Evolutionary conservation across 2,329 filamentous ascomycete genomes (phyloP), one percentile per base, ranked within the genome.

Genomic region (Aspergillus hiratsukae): DNA sequence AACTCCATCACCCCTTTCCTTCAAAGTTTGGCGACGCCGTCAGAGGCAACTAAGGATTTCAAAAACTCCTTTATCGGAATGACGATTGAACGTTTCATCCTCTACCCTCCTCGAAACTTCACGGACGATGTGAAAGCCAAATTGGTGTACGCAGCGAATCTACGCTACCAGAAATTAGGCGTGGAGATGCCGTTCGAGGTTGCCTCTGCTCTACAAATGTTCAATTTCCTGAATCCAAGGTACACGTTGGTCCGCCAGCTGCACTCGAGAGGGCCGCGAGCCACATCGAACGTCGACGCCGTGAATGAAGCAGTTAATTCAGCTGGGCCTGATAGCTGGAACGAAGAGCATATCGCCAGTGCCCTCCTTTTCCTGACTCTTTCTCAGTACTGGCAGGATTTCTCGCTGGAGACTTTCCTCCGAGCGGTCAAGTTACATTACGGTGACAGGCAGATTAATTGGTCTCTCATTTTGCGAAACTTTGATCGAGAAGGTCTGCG

Each of bases 51-150:
- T 43, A 85, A 89, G 65, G 82, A 87, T 61, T 87, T 92, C 53
- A 81, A 79, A 10, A 80, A 87, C 29, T 76, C 83, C 45, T 91
- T 94, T 69, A 81, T 97, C 58, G 89, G 89, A 50, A 79, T 87
- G 57, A 87, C 96, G 57, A 80, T 97, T 72, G 90, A 96, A 72
- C 89, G 90, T 64, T 89, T 95, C 65, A 86, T 96, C 54, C 87
- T 94, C 73, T 87, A 92, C 65, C 91, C 92, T 52, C 91, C 91
- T 29, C 89, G 89, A 27, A 91, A 88, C 72, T 95, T 95, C 78
- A 90, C 89, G 66, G 85, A 91, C 54, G 87, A 89, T 68, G 80
- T 87, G 61, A 88, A 91, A 67, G 81, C 89, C 14, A 81, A 82
- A 56, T 60, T 87, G 43, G 77, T 79, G 48, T 82, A 84, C 68